phyloP scores from a whole-genome alignment of 2,329 filamentous ascomycete genomes.

The Sclerotinia sclerotiorum region DNA sequence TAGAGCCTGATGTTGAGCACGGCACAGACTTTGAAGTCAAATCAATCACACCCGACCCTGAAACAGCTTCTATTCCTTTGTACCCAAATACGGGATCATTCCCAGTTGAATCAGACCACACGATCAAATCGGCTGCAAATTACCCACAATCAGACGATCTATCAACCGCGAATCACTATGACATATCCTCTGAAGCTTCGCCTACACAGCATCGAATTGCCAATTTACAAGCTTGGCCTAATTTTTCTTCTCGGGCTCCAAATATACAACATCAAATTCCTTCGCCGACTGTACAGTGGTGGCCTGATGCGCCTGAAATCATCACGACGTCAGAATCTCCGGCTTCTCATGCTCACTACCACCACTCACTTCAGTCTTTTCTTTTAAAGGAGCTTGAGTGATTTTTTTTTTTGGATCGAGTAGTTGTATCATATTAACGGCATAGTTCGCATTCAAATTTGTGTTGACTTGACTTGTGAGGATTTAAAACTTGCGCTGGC shows the following conservation, averaged over 20 bases:
- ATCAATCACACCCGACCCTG: neutral
- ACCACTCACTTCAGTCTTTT: neutral
- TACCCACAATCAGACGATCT: neutral
- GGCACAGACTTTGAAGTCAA: neutral
- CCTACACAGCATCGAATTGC: neutral
- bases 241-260: neutral
- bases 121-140: neutral
- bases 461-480: too few species aligned
- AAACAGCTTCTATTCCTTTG: neutral
- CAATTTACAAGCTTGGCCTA: too few species aligned
- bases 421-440: neutral
- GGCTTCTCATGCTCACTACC: neutral
- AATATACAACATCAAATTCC: neutral
- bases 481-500: neutral
- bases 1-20: constrained; percentile 6
- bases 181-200: too few species aligned
- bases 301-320: neutral
- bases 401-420: neutral
- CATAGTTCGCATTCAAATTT: too few species aligned
- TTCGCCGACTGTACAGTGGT: neutral
- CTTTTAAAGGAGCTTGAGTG: neutral
- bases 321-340: neutral
- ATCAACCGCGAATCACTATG: too few species aligned
- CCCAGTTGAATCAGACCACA: neutral
- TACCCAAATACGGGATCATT: neutral